Conservation (phyloP, 2,329 filamentous ascomycete species). For the Aspergillus jensenii region DNA sequence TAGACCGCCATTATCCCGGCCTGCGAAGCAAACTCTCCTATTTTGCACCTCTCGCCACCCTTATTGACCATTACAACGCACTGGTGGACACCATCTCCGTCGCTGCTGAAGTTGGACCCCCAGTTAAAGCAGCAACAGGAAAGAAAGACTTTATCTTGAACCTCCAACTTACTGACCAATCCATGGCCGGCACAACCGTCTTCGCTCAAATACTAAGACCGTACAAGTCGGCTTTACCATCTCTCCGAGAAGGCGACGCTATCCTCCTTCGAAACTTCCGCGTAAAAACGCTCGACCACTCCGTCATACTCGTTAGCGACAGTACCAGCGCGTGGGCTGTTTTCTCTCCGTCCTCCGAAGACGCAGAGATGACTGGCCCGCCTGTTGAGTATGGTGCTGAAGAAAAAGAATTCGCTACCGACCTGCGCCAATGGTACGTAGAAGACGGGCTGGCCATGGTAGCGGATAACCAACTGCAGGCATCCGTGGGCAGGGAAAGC, state of each 20-base stretch:
- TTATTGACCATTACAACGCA: constrained; percentile 43
- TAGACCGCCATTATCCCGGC: constrained; percentile 33
- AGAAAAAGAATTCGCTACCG: constrained; percentile 36
- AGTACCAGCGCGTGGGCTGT: constrained; percentile 49
- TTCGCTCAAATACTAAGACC: constrained; percentile 45
- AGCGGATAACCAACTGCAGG: constrained; percentile 36
- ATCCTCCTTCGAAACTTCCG: constrained; percentile 49
- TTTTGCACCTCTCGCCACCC: constrained; percentile 43
- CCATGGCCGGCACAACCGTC: constrained; percentile 39
- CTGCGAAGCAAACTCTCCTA: constrained; percentile 44
- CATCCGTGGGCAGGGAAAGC: constrained; percentile 31
- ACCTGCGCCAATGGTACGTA: constrained; percentile 43
- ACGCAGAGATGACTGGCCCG: constrained; percentile 35
- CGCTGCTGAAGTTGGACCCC: constrained; percentile 32
- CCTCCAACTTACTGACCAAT: constrained; percentile 46
- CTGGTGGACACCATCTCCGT: constrained; percentile 45
- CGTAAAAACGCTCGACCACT: constrained; percentile 42
- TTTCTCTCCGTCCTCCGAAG: constrained; percentile 32
- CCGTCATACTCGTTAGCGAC: constrained; percentile 41
- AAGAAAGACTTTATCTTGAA: constrained; percentile 43
- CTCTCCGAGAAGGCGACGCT: constrained; percentile 38
- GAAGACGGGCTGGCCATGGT: constrained; percentile 36
- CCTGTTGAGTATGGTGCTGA: constrained; percentile 41
- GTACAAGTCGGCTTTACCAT: constrained; percentile 40
- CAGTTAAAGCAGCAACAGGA: constrained; percentile 35